phyloP scores from a whole-genome alignment of 176 grass and related monocot genomes.

The Calamus simplicifolius region DNA sequence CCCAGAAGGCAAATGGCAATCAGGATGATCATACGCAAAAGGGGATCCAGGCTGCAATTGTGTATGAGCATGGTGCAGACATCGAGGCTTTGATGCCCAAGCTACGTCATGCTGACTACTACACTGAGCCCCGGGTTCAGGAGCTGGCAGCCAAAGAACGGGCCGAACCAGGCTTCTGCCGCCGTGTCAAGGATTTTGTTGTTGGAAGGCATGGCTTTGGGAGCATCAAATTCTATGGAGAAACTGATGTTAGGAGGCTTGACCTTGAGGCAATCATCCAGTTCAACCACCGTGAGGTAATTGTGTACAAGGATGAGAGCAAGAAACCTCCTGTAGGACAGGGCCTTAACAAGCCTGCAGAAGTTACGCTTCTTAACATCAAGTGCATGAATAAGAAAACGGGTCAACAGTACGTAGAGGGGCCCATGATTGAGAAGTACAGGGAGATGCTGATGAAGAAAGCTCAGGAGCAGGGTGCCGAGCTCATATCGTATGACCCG shows the following conservation, averaged over 20 bases:
- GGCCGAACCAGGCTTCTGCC: slow-evolving; percentile 56
- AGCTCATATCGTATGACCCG: slow-evolving; percentile 56
- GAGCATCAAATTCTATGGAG: slow-evolving; percentile 69
- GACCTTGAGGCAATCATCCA: slow-evolving; percentile 64
- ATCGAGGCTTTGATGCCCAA: slow-evolving; percentile 55
- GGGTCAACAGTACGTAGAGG: slow-evolving; percentile 28
- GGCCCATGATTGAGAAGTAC: slow-evolving; percentile 51
- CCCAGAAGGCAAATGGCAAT: slow-evolving; percentile 29
- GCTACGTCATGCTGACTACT: slow-evolving; percentile 61
- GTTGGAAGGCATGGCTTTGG: slow-evolving; percentile 65
- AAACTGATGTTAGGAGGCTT: slow-evolving; percentile 62
- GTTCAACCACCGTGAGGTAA: slow-evolving; percentile 80
- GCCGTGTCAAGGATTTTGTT: slow-evolving; percentile 56
- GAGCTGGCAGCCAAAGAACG: slow-evolving; percentile 81
- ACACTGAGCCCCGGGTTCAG: slow-evolving; percentile 52
- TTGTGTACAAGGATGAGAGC: slow-evolving; percentile 73
- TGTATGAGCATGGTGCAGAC: slow-evolving; percentile 26
- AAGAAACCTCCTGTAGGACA: slow-evolving; percentile 71
- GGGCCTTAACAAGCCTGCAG: slow-evolving; percentile 71
- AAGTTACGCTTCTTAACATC: slow-evolving; percentile 79
- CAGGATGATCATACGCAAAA: slow-evolving; percentile 13
- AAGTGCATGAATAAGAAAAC: slow-evolving; percentile 79
- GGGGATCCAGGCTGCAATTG: slow-evolving; percentile 15
- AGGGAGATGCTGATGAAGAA: slow-evolving; percentile 61
- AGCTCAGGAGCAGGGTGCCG: slow-evolving; percentile 53